Evolutionary conservation across 78 protist species (phyloP), one percentile per base, ranked within the genome.

Genomic region (Neovahlkampfia damariscottae): DNA sequence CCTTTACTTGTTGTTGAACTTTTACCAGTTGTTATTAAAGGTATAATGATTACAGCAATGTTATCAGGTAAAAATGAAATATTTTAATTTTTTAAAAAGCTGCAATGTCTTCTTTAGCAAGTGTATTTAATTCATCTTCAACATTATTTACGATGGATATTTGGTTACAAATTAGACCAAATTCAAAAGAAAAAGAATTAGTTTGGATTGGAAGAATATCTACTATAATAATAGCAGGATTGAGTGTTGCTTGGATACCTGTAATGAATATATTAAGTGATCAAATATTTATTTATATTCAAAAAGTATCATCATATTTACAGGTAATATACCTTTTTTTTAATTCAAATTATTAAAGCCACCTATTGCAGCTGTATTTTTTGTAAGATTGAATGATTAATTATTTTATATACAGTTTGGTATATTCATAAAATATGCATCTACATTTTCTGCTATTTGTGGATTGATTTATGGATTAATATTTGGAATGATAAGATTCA

Each of bases 71-170:
- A n/a, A n/a, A n/a, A n/a, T n/a, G n/a, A n/a, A n/a, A n/a, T n/a
- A n/a, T n/a, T n/a, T n/a, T n/a, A n/a, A n/a, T n/a, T n/a, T n/a
- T n/a, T n/a, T n/a, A n/a, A n/a, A n/a, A n/a, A n/a, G 86, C 86
- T 1, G 29, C 41, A 36, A 83, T 83, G 86, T 83, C 86, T 8
- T 83, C 86, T 2, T 81, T 83, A 67, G 82, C 84, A 27, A 41
- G 76, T 71, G 76, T 79, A 66, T 83, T 83, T 78, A 77, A 80
- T 66, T 35, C 77, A 7, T 28, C 79, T 6, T 72, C 82, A 6
- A 36, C 86, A 3, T 38, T 82, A 40, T 40, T 82, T 77, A 75
- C 82, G 72, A 69, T 78, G 39, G 84, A 81, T 58, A 8, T 81
- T 3, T 81, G 78, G 37, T 1, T 10, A 0, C 36, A n/a, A 27